Evolutionary conservation across 495 filamentous ascomycete species (phyloP).

Genomic region (Neurospora tetraspora): DNA sequence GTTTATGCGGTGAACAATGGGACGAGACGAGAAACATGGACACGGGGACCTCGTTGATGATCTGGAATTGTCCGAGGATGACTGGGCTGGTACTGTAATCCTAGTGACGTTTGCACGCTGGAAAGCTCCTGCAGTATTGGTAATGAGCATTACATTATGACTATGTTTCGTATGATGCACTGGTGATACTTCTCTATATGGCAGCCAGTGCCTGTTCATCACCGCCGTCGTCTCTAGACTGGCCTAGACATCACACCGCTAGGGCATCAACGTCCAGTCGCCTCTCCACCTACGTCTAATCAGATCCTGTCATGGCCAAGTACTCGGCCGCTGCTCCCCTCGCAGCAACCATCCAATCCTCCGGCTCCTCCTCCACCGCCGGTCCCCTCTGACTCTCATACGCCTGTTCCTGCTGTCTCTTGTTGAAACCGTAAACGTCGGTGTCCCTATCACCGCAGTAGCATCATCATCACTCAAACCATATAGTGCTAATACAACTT

Average conservation of each 20-base stretch:
- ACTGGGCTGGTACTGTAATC: not conserved
- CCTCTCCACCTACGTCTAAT: not conserved
- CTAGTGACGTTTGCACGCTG: not conserved
- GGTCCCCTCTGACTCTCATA: not conserved
- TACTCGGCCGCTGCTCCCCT: not conserved
- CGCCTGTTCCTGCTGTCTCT: not conserved
- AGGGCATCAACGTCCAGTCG: not conserved
- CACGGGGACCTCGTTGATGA: not conserved
- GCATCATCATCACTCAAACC: too few species aligned
- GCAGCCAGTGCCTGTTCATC: not conserved
- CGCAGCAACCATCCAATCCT: not conserved
- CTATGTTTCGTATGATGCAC: not conserved
- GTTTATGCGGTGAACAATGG: not conserved
- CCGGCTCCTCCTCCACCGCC: not conserved
- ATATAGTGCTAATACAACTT: not conserved
- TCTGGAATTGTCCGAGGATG: not conserved
- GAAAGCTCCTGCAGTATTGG: not conserved
- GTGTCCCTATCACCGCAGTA: not conserved
- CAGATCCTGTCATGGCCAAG: not conserved
- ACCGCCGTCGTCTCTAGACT: not conserved
- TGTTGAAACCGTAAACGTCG: not conserved
- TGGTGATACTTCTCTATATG: not conserved
- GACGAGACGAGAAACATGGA: not conserved
- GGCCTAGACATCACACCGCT: not conserved
- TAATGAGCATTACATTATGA: not conserved